A percentile compares a stretch with the other conserved stretches of the same genome.
phyloP scores from a whole-genome alignment of 768 basidiomycete species.

The Candolleomyces aberdarensis region DNA sequence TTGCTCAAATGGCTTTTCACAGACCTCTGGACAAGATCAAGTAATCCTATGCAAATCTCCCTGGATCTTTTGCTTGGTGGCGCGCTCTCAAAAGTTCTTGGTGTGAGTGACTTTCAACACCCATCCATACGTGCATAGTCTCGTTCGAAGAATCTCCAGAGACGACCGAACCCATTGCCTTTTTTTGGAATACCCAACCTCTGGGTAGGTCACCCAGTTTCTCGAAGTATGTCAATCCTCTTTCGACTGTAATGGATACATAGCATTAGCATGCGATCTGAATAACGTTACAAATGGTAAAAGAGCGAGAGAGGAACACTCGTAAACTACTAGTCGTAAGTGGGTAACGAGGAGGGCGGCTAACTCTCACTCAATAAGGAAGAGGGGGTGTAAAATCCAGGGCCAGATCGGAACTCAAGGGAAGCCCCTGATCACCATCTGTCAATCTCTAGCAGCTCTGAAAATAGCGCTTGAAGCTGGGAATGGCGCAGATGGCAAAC shows the following conservation, averaged over 20 bases:
- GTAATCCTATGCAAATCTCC: conserved; percentile 28
- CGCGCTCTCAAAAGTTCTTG: neutral
- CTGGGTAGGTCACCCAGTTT: neutral
- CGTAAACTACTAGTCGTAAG: neutral
- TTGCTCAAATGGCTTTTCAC: conserved; percentile 15
- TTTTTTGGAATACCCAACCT: neutral
- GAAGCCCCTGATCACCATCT: neutral
- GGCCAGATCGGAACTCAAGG: neutral
- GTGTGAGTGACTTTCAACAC: neutral
- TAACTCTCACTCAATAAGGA: neutral
- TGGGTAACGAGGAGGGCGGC: neutral
- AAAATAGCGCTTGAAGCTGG: neutral
- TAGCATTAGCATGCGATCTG: neutral
- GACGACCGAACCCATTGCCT: neutral
- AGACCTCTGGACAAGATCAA: conserved; percentile 97
- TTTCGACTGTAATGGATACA: conserved; percentile 1
- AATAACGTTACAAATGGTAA: conserved; percentile 1
- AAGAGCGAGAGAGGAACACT: neutral
- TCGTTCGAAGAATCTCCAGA: neutral
- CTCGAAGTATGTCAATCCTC: neutral
- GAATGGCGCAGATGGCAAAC: neutral
- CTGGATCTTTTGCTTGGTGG: neutral
- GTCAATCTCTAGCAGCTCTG: neutral
- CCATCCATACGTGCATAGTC: neutral
- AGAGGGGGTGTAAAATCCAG: neutral